Conservation (phyloP, 2,329 filamentous ascomycete genomes). For the Trichoderma semiorbis region DNA sequence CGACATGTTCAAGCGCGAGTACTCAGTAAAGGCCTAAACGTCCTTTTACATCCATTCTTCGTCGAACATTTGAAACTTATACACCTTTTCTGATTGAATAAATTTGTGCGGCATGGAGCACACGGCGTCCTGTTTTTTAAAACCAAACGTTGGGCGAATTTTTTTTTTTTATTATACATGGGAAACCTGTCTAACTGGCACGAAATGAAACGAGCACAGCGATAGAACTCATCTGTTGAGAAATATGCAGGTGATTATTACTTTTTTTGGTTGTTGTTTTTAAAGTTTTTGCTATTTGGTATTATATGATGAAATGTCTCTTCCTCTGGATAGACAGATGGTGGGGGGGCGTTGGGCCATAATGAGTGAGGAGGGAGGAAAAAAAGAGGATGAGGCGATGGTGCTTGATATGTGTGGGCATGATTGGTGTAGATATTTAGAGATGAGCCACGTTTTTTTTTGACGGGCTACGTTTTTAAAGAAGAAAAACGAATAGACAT, state of each 20-base stretch:
- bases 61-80: neutral
- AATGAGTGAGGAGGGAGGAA: neutral
- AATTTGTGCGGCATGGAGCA: slow-evolving; percentile 16
- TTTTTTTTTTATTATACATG: neutral
- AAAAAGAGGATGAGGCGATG: neutral
- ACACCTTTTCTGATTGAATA: slow-evolving; percentile 2
- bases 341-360: neutral
- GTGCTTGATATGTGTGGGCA: neutral
- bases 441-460: neutral
- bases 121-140: slow-evolving; percentile 3
- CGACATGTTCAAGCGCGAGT: slow-evolving; percentile 81
- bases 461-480: neutral
- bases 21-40: slow-evolving; percentile 67
- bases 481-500: neutral
- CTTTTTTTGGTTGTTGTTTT: neutral
- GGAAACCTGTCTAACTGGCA: neutral
- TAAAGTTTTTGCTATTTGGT: neutral
- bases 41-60: neutral
- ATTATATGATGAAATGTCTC: neutral
- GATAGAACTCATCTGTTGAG: slow-evolving; percentile 18
- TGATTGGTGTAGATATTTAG: neutral
- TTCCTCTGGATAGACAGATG: slow-evolving; percentile 15
- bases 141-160: neutral
- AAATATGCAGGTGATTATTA: slow-evolving; percentile 15
- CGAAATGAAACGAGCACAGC: slow-evolving; percentile 13